Conservation (phyloP, 164 flowering plant genomes). For the Chimonanthus praecox region DNA sequence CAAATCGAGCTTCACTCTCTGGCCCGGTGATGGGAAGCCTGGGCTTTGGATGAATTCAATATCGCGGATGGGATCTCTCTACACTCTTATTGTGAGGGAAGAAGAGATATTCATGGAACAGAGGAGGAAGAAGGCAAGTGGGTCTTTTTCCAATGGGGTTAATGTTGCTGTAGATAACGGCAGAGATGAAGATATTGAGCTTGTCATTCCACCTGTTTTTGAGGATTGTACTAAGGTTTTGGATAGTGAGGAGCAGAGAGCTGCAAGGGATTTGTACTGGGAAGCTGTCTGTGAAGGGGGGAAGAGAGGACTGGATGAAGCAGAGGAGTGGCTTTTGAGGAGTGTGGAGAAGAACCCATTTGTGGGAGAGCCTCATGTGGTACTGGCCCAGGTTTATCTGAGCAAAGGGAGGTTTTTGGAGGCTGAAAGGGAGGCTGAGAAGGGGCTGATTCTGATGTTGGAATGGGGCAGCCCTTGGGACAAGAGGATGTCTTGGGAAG, state of each 20-base stretch:
- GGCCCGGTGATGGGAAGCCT: slow-evolving; percentile 96
- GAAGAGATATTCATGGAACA: slow-evolving; percentile 56
- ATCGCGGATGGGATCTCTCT: slow-evolving; percentile 82
- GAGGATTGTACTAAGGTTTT: slow-evolving; percentile 57
- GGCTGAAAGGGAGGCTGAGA: slow-evolving; percentile 62
- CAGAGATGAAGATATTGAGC: slow-evolving; percentile 66
- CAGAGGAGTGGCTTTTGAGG: slow-evolving; percentile 51
- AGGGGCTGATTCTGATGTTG: slow-evolving; percentile 60
- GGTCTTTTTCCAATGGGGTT: not conserved
- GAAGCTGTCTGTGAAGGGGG: slow-evolving; percentile 53
- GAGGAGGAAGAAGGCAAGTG: slow-evolving; percentile 25
- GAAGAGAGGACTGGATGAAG: slow-evolving; percentile 33
- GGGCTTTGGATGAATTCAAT: slow-evolving; percentile 84
- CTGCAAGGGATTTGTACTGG: slow-evolving; percentile 83
- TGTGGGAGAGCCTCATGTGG: slow-evolving; percentile 81
- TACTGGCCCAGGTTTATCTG: slow-evolving; percentile 67
- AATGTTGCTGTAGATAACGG: not conserved
- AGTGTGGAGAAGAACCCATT: slow-evolving; percentile 77
- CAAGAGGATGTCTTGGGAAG: slow-evolving; percentile 95
- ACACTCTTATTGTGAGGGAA: slow-evolving; percentile 58
- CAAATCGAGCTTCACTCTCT: slow-evolving; percentile 31
- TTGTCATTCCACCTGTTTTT: slow-evolving; percentile 78
- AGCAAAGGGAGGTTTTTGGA: slow-evolving; percentile 59
- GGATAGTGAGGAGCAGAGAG: slow-evolving; percentile 56
- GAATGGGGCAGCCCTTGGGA: slow-evolving; percentile 99